Conservation (phyloP, 2,329 filamentous ascomycete species). For the Phialophora verrucosa region DNA sequence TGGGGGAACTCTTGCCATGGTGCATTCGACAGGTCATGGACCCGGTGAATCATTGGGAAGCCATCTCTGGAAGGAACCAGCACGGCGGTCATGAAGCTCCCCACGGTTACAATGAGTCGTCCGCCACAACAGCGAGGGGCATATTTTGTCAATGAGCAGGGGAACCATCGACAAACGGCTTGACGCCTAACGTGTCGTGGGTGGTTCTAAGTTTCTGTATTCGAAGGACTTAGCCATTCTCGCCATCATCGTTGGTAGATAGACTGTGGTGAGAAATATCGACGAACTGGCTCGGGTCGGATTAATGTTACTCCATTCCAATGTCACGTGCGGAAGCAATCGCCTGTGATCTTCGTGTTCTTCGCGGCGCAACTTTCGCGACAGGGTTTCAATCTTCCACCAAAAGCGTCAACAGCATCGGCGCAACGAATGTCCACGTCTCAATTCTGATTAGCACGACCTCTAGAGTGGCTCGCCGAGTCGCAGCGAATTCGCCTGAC, state of each 20-base stretch:
- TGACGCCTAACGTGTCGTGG: no score
- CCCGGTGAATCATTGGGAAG: not conserved
- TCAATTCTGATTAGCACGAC: not conserved
- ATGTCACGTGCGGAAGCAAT: not conserved
- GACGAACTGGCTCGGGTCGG: not conserved
- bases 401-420: constrained; percentile 14
- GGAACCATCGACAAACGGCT: not conserved
- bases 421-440: not conserved
- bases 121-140: not conserved
- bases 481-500: not conserved
- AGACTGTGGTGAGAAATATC: not conserved
- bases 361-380: constrained; percentile 25
- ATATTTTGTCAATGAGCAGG: not conserved
- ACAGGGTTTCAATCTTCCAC: constrained; percentile 16
- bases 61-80: not conserved
- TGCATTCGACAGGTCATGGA: not conserved
- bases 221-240: not conserved
- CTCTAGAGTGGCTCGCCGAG: not conserved
- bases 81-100: not conserved
- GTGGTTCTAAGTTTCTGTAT: not conserved
- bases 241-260: not conserved
- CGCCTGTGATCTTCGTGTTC: constrained; percentile 13
- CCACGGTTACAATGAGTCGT: not conserved
- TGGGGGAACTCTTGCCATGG: not conserved
- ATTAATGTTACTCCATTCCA: not conserved